Percentiles rank a stretch among this genome's conserved stretches.
phyloP scores from a whole-genome alignment of 139 green algal genomes.

The Chlamydomonas eustigma region DNA sequence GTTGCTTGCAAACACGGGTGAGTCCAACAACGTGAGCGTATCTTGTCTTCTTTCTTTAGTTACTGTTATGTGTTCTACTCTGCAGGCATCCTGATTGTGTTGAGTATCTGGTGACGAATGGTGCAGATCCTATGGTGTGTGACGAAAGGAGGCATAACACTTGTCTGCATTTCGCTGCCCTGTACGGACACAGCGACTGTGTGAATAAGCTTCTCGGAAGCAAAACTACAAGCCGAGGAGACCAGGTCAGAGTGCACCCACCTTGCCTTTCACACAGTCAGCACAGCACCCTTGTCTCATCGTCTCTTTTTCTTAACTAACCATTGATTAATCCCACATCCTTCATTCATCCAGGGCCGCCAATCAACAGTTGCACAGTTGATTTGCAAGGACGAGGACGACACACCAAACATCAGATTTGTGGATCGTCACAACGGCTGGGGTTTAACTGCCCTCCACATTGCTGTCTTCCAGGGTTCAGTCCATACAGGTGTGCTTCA shows the following conservation, averaged over 20 bases:
- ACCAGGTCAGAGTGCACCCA: too few relatives aligned
- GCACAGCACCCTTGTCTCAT: too few relatives aligned
- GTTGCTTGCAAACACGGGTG: slow-evolving; percentile 53
- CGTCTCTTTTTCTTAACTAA: too few relatives aligned
- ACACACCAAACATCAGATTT: slow-evolving; percentile 25
- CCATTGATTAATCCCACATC: too few relatives aligned
- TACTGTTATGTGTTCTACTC: too few relatives aligned
- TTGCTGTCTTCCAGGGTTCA: slow-evolving; percentile 44
- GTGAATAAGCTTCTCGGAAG: slow-evolving; percentile 39
- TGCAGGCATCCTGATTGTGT: slow-evolving; percentile 47
- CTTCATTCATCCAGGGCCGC: not conserved
- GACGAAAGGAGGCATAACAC: slow-evolving; percentile 48
- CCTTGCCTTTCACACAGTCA: too few relatives aligned
- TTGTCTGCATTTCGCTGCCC: slow-evolving; percentile 43
- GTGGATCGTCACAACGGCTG: slow-evolving; percentile 53
- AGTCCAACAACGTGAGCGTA: too few relatives aligned
- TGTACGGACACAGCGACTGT: slow-evolving; percentile 43
- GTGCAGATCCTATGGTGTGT: slow-evolving; percentile 35
- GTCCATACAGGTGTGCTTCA: slow-evolving; percentile 41
- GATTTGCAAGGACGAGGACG: slow-evolving; percentile 35
- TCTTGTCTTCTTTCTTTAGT: too few relatives aligned
- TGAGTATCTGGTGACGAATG: slow-evolving; percentile 46
- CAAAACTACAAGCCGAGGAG: not conserved
- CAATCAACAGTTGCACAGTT: slow-evolving; percentile 35
- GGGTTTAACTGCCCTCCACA: slow-evolving; percentile 49